A percentile compares a stretch with the other conserved stretches of the same genome.
Evolutionary conservation across 176 grass and related monocot genomes (phyloP).

Genomic region (Avena atlantica): DNA sequence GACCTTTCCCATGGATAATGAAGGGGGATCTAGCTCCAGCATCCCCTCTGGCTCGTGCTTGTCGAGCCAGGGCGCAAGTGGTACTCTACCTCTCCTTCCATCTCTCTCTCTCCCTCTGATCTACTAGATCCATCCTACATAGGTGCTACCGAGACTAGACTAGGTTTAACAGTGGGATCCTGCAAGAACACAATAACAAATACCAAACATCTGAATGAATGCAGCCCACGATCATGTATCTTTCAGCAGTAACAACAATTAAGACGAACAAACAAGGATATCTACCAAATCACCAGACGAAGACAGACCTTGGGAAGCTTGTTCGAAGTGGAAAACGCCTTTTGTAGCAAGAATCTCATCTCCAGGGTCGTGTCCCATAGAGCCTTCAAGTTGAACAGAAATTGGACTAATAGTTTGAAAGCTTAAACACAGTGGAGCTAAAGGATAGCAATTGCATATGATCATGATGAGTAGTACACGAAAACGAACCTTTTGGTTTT

Average conservation of each 20-base stretch:
- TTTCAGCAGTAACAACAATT: conserved; percentile 3
- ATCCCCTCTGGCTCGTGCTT: too few relatives aligned
- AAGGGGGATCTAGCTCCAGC: too few relatives aligned
- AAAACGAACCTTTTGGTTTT: conserved; percentile 22
- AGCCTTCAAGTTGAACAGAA: conserved; percentile 49
- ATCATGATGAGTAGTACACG: background rate
- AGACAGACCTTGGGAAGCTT: conserved; percentile 78
- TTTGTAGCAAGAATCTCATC: conserved; percentile 86
- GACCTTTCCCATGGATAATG: too few relatives aligned
- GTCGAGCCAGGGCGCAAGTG: too few relatives aligned
- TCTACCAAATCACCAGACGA: background rate
- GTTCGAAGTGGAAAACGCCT: conserved; percentile 84
- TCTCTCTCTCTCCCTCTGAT: too few relatives aligned
- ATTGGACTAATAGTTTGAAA: background rate
- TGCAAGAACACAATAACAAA: conserved; percentile 44
- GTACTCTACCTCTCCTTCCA: too few relatives aligned
- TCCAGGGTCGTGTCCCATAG: conserved; percentile 91
- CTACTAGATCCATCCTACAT: too few relatives aligned
- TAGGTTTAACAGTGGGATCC: conserved; percentile 45
- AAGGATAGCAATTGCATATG: too few relatives aligned
- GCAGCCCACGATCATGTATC: background rate
- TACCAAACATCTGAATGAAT: background rate
- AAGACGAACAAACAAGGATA: background rate
- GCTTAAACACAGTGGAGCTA: background rate
- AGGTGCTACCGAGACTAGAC: too few relatives aligned